Evolutionary conservation across 2,329 filamentous ascomycete species (phyloP).

Genomic region (Penicillium sp.): DNA sequence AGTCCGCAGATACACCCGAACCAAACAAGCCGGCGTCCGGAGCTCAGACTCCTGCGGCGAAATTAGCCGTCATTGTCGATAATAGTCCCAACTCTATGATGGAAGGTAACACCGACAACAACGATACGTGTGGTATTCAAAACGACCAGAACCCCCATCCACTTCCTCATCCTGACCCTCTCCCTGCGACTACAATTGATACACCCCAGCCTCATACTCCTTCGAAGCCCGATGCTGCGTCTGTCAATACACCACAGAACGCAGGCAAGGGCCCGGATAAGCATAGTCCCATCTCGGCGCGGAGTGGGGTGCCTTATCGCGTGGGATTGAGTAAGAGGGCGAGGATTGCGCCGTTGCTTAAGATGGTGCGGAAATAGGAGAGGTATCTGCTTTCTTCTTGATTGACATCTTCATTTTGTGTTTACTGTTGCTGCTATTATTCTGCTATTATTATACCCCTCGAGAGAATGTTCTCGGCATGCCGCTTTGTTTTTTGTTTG

Average conservation of each 20-base stretch:
- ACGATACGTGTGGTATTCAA: not conserved
- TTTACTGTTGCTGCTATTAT: conserved; percentile 3
- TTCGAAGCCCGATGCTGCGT: not conserved
- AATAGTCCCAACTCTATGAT: not conserved
- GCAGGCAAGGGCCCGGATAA: conserved; percentile 31
- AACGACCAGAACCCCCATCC: not conserved
- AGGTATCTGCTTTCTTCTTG: not conserved
- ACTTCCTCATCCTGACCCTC: not conserved
- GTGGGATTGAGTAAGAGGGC: conserved; percentile 50
- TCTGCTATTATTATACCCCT: conserved; percentile 18
- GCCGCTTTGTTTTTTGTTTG: not conserved
- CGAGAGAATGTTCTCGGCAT: conserved; percentile 5
- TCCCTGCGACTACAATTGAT: not conserved
- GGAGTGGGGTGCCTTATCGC: conserved; percentile 41
- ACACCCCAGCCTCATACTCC: conserved; percentile 6
- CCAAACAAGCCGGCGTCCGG: not conserved
- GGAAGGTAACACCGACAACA: not conserved
- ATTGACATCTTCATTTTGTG: not conserved
- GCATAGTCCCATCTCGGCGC: conserved; percentile 41
- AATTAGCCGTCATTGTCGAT: not conserved
- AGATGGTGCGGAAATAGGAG: conserved; percentile 40
- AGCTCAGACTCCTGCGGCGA: not conserved
- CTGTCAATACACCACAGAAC: not conserved
- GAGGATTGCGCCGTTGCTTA: conserved; percentile 48
- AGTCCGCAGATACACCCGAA: not conserved